Percentiles rank a stretch among this genome's conserved stretches.
phyloP scores from a whole-genome alignment of 345 rosid species.

The Euphorbia pulcherrima region DNA sequence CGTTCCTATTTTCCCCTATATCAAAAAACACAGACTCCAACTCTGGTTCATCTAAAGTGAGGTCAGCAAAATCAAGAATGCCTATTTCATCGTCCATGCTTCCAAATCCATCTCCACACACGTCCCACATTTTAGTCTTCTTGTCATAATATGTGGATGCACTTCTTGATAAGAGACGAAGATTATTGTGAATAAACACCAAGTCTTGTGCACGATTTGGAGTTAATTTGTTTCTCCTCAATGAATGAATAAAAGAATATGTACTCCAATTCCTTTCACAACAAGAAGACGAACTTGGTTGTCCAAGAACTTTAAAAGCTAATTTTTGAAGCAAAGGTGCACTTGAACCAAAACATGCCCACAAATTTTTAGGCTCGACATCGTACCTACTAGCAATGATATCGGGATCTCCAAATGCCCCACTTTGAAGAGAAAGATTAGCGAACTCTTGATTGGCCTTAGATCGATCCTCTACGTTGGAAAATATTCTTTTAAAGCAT shows the following conservation, averaged over 20 bases:
- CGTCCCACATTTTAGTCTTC: slow-evolving; percentile 8
- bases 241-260: not conserved
- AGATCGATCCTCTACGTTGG: no score
- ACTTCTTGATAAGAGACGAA: no score
- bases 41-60: slow-evolving; percentile 6
- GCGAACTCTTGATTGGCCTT: no score
- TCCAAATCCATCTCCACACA: slow-evolving; percentile 6
- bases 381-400: no score
- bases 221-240: no score
- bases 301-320: not conserved
- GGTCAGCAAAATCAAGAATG: slow-evolving; percentile 9
- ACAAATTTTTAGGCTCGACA: no score
- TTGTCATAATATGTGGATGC: not conserved
- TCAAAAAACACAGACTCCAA: not conserved
- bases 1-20: not conserved
- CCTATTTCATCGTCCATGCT: not conserved
- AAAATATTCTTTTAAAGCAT: no score
- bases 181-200: no score
- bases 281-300: not conserved
- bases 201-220: no score
- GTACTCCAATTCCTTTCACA: slow-evolving; percentile 14
- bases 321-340: no score
- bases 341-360: not conserved
- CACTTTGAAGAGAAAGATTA: no score
- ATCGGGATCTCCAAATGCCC: no score